A percentile compares a stretch with the other conserved stretches of the same genome.
Conservation (phyloP, 2,329 filamentous ascomycete species). For the Calonectria multiphialidica region DNA sequence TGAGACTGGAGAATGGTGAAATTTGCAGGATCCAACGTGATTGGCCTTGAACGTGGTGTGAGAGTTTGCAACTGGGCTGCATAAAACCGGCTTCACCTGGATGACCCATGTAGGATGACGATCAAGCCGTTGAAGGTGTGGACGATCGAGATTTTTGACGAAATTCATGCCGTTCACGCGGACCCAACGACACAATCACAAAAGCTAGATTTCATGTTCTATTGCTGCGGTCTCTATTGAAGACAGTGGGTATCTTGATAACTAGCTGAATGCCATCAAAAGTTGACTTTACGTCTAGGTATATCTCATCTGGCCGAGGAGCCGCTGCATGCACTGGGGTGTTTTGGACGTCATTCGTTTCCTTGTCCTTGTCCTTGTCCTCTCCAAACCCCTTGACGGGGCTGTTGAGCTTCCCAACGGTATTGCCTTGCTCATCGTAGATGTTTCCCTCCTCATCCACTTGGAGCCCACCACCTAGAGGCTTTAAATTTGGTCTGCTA, state of each 20-base stretch:
- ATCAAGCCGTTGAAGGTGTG: constrained; percentile 8
- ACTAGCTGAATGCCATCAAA: constrained; percentile 69
- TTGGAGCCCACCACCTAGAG: constrained; percentile 63
- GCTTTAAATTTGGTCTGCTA: constrained; percentile 64
- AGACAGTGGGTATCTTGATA: constrained; percentile 69
- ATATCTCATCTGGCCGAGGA: constrained; percentile 65
- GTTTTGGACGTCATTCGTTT: neutral
- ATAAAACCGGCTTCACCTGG: constrained; percentile 26
- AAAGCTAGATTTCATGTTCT: neutral
- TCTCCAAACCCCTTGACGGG: neutral
- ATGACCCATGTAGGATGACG: neutral
- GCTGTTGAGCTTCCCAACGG: constrained; percentile 73
- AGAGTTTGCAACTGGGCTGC: neutral
- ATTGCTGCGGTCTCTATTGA: constrained; percentile 51
- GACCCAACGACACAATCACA: neutral
- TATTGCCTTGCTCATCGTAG: constrained; percentile 66
- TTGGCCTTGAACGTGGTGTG: neutral
- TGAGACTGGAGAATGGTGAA: neutral
- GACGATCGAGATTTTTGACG: neutral
- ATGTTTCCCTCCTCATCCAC: constrained; percentile 71
- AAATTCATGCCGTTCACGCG: constrained; percentile 16
- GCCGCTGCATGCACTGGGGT: constrained; percentile 48
- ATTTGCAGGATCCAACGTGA: neutral
- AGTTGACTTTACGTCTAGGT: constrained; percentile 68
- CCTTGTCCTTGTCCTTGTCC: neutral